Conservation (phyloP, 2,329 filamentous ascomycete species). For the Aspergillus niger region DNA sequence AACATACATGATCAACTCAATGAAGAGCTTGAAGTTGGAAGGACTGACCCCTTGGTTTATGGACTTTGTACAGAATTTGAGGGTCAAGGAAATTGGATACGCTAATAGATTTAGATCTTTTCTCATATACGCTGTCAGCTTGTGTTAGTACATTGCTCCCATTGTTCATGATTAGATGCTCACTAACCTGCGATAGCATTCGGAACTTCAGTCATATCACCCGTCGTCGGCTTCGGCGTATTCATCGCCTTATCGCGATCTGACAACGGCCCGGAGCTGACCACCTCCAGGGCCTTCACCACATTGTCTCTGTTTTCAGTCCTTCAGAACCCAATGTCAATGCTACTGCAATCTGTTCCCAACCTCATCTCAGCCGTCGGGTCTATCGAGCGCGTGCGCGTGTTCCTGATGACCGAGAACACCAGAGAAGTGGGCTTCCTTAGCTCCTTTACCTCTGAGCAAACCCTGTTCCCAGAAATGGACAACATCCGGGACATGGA, state of each 20-base stretch:
- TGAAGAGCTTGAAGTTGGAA: constrained; percentile 32
- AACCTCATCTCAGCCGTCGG: not conserved
- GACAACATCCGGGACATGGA: not conserved
- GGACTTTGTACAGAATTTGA: constrained; percentile 24
- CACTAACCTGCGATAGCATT: not conserved
- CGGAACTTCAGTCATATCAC: not conserved
- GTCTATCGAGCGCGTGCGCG: not conserved
- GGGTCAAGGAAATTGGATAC: not conserved
- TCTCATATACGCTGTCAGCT: not conserved
- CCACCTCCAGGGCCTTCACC: constrained; percentile 16
- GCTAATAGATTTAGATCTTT: not conserved
- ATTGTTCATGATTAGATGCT: not conserved
- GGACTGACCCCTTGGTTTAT: not conserved
- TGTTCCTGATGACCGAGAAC: not conserved
- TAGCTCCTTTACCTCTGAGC: not conserved
- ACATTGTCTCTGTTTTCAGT: constrained; percentile 15
- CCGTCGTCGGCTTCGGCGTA: not conserved
- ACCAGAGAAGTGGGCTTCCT: not conserved
- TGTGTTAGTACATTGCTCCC: not conserved
- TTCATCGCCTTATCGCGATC: not conserved
- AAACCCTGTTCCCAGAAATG: not conserved
- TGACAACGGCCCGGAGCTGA: constrained; percentile 10
- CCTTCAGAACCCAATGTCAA: constrained; percentile 6
- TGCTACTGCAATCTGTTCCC: not conserved
- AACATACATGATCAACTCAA: constrained; percentile 34